These are phyloP conservation scores for Gillenia trifoliata DNA, from an alignment of 306 rosid species.

Conservation along the genomic window DNA sequence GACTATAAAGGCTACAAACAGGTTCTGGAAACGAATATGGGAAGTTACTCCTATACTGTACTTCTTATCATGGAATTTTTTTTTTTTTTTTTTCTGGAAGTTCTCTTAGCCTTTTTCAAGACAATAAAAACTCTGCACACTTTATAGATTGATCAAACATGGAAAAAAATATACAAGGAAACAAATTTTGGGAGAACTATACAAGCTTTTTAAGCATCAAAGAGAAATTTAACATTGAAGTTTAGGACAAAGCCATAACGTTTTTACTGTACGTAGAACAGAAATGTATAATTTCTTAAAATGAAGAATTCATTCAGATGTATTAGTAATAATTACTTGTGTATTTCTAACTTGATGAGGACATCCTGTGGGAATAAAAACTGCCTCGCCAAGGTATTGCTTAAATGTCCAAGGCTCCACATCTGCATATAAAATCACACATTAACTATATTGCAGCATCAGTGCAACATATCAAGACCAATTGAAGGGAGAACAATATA, in stretches of 20 bases:
- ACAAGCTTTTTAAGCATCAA: not conserved
- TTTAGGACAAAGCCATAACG: not conserved
- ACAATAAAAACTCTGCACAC: not conserved
- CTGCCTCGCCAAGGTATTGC: constrained; percentile 75
- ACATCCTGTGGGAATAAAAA: constrained; percentile 72
- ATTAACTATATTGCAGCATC: not conserved
- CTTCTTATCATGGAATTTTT: not conserved
- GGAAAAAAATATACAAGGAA: not conserved
- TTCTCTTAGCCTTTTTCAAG: not conserved
- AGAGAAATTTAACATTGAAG: not conserved
- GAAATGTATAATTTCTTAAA: constrained; percentile 8
- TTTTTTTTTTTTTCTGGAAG: not conserved
- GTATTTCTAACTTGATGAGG: constrained; percentile 85
- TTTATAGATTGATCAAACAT: not conserved
- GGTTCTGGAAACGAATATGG: not conserved
- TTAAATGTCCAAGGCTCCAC: constrained; percentile 81
- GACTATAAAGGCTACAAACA: too few relatives aligned
- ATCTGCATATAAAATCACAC: constrained; percentile 29
- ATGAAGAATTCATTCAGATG: not conserved
- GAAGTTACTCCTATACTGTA: not conserved
- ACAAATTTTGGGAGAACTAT: not conserved
- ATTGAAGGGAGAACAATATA: not conserved
- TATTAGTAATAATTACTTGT: constrained; percentile 35
- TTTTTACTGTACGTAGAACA: constrained; percentile 1
- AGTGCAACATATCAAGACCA: constrained; percentile 13